Evolutionary conservation across 1,139 yeast species (phyloP).

Genomic region (Kluyveromyces sp.): DNA sequence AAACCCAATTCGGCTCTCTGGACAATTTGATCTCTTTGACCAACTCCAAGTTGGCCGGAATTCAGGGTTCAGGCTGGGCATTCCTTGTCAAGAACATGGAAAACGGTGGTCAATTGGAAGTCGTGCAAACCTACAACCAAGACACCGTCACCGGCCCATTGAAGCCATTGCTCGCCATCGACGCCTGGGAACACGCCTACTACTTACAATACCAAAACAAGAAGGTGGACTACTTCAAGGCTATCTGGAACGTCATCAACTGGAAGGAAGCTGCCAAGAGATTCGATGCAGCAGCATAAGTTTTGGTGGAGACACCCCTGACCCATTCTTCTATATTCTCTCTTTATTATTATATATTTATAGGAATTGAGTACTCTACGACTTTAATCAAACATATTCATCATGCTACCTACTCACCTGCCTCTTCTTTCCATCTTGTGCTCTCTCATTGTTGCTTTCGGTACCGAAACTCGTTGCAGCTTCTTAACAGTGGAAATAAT

Average conservation of each 20-base stretch:
- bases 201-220: slow-evolving; percentile 93
- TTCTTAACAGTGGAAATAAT: background rate
- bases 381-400: no score
- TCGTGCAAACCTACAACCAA: slow-evolving; percentile 83
- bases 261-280: slow-evolving; percentile 86
- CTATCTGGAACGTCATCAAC: slow-evolving; percentile 94
- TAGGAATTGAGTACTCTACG: no score
- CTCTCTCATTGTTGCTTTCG: no score
- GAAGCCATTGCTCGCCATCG: slow-evolving; percentile 84
- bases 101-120: slow-evolving; percentile 66
- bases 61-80: slow-evolving; percentile 98
- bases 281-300: slow-evolving; percentile 20
- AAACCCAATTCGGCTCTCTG: slow-evolving; percentile 64
- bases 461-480: no score
- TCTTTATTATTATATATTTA: no score
- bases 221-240: slow-evolving; percentile 91
- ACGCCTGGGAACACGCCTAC: slow-evolving; percentile 99
- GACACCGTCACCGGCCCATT: slow-evolving; percentile 74
- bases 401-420: no score
- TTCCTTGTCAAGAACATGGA: slow-evolving; percentile 83
- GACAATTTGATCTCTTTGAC: slow-evolving; percentile 64
- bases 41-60: slow-evolving; percentile 77
- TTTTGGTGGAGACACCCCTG: background rate
- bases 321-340: no score
- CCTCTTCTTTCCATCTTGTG: no score